These are phyloP conservation scores for Lipomyces sp. DNA, from an alignment of 805 yeast species.

Conservation along the genomic window DNA sequence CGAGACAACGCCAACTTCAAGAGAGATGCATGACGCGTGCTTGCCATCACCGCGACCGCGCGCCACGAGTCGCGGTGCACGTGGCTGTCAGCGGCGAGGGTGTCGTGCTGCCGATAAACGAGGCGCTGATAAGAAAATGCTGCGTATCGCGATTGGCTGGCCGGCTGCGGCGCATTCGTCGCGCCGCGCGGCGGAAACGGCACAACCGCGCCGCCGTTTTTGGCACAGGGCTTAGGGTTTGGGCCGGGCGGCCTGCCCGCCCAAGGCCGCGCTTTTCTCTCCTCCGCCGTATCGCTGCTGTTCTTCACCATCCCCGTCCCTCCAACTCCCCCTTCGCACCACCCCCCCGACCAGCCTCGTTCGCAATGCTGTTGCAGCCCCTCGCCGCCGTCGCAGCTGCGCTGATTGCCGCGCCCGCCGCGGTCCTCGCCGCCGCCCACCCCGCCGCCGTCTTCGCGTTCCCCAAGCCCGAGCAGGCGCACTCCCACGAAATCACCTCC, in stretches of 20 bases:
- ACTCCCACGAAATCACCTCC: slow-evolving; percentile 25
- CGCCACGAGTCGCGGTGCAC: too few species aligned
- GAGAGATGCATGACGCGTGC: too few species aligned
- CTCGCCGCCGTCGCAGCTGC: slow-evolving; percentile 24
- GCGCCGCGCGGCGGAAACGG: background rate
- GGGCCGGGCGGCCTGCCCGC: background rate
- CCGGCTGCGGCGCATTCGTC: slow-evolving; percentile 2
- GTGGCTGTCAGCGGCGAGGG: too few species aligned
- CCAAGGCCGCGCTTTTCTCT: background rate
- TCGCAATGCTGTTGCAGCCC: slow-evolving; percentile 26
- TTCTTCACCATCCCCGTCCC: background rate
- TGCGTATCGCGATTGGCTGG: slow-evolving; percentile 10
- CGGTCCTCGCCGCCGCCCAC: slow-evolving; percentile 25
- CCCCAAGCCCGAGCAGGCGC: slow-evolving; percentile 21
- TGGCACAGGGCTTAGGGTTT: slow-evolving; percentile 1
- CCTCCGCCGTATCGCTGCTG: background rate
- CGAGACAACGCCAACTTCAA: too few species aligned
- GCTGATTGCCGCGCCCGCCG: slow-evolving; percentile 20
- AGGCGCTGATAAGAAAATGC: too few species aligned
- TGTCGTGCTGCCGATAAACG: too few species aligned
- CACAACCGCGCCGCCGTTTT: slow-evolving; percentile 1
- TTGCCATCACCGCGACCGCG: too few species aligned
- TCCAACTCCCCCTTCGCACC: background rate
- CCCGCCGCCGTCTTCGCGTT: slow-evolving; percentile 30
- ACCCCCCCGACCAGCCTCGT: background rate